Evolutionary conservation across 139 green algal genomes (phyloP), one percentile per base, ranked within the genome.

Genomic region (Micractinium conductrix): DNA sequence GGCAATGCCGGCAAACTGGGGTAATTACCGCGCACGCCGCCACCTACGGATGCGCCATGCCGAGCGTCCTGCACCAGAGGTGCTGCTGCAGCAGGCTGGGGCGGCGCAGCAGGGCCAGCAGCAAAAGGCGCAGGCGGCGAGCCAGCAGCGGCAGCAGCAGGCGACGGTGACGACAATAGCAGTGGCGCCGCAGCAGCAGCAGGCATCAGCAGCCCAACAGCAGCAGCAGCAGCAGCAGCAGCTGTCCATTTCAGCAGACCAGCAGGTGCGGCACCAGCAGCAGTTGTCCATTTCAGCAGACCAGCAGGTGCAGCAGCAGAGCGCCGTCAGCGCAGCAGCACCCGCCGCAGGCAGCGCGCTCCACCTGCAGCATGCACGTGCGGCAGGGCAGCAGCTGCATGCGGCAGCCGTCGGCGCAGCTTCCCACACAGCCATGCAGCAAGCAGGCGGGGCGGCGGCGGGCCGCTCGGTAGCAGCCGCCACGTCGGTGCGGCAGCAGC

Each of bases 1-100:
- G n/a, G n/a, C n/a, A n/a, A n/a, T n/a, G n/a, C n/a, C n/a, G n/a
- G n/a, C n/a, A n/a, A n/a, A n/a, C n/a, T n/a, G n/a, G n/a, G n/a
- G n/a, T n/a, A n/a, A n/a, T n/a, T n/a, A n/a, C 10, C 40, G 62
- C 1, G 35, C 42, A 21, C 55, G 76, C 33, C 37, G 76, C 4
- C 76, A 82, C 76, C 58, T 82, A 26, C 55, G 76, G 24, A 26
- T 28, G 22, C 76, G 76, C 2, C 58, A 72, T 1, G n/a, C 44
- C 9, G 76, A 82, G 38, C 74, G 62, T 6, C 74, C 74, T 53
- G 75, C 75, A 71, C 44, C 33, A 26, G 50, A 26, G 26, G 48
- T 50, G 14, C 9, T 62, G 24, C 33, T 50, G 22, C 40, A 79
- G 28, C 72, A 63, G 72, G 24, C 30, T 1, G 43, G 28, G 72